Percentiles rank a stretch among this genome's conserved stretches.
Evolutionary conservation across 352 stramenopile genomes (phyloP).

Genomic region (Phytophthora megakarya): DNA sequence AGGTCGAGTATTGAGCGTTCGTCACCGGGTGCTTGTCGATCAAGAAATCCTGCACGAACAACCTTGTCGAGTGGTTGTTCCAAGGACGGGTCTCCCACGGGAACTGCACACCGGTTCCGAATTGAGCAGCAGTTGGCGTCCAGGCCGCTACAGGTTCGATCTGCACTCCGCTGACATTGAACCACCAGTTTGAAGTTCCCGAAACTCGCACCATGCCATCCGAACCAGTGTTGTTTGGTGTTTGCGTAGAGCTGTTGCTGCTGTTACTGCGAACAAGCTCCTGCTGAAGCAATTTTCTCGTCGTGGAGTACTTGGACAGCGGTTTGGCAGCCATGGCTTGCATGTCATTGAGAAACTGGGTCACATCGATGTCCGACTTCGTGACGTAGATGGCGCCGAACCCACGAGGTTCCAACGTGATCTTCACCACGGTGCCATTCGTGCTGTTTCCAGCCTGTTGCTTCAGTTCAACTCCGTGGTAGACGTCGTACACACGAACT

Average conservation of each 20-base stretch:
- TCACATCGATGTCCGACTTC: slow-evolving; percentile 32
- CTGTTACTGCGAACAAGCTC: slow-evolving; percentile 31
- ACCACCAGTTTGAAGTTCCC: slow-evolving; percentile 67
- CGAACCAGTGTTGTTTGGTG: neutral
- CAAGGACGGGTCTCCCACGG: slow-evolving; percentile 81
- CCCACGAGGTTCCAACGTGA: slow-evolving; percentile 58
- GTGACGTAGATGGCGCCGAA: slow-evolving; percentile 62
- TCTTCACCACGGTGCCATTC: slow-evolving; percentile 21
- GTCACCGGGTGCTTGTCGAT: slow-evolving; percentile 82
- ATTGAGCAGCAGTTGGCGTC: slow-evolving; percentile 64
- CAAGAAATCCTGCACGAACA: slow-evolving; percentile 72
- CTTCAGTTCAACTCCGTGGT: slow-evolving; percentile 53
- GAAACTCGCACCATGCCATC: slow-evolving; percentile 57
- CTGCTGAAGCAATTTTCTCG: slow-evolving; percentile 46
- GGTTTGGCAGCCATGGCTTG: slow-evolving; percentile 51
- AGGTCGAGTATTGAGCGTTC: slow-evolving; percentile 69
- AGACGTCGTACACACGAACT: slow-evolving; percentile 64
- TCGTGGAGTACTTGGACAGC: slow-evolving; percentile 52
- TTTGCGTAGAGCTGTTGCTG: neutral
- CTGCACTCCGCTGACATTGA: slow-evolving; percentile 80
- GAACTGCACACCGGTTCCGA: slow-evolving; percentile 82
- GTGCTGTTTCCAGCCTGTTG: slow-evolving; percentile 13
- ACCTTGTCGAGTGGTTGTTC: slow-evolving; percentile 71
- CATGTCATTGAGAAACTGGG: slow-evolving; percentile 55
- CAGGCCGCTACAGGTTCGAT: slow-evolving; percentile 76